Conservation (phyloP, 202 grass and related monocot genomes). For the Panicum virgatum region DNA sequence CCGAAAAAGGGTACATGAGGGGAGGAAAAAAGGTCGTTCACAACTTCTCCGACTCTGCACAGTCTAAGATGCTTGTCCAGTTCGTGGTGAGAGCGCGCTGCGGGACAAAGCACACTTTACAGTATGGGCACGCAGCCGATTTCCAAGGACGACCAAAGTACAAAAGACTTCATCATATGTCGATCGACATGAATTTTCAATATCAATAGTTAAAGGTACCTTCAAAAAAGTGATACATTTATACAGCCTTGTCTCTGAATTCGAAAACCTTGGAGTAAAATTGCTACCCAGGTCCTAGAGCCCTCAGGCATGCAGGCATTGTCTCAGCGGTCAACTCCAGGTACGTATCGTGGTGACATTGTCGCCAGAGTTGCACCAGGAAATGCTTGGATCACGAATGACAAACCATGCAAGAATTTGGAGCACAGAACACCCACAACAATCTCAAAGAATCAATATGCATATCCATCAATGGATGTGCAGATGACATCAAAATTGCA, state of each 20-base stretch:
- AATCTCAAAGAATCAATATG: slow-evolving; percentile 1
- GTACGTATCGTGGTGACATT: neutral
- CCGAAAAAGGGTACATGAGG: no score
- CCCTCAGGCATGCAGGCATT: no score
- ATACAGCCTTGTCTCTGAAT: neutral
- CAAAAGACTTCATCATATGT: neutral
- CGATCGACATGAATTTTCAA: neutral
- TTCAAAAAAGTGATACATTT: neutral
- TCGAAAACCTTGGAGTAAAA: neutral
- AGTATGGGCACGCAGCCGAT: no score
- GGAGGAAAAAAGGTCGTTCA: no score
- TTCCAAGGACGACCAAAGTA: no score
- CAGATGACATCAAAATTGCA: slow-evolving; percentile 32
- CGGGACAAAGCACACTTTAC: no score
- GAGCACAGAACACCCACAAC: neutral
- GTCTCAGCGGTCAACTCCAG: neutral
- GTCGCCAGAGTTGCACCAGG: no score
- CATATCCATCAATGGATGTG: neutral
- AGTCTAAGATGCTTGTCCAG: no score
- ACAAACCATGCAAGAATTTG: neutral
- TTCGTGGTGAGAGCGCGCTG: no score
- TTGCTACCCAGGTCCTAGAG: neutral
- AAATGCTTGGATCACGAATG: neutral
- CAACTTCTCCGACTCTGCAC: no score
- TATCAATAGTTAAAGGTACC: neutral